Base-by-base conservation (phyloP, 2,329 filamentous ascomycete genomes). In the Graphiopsis chlorocephala region DNA sequence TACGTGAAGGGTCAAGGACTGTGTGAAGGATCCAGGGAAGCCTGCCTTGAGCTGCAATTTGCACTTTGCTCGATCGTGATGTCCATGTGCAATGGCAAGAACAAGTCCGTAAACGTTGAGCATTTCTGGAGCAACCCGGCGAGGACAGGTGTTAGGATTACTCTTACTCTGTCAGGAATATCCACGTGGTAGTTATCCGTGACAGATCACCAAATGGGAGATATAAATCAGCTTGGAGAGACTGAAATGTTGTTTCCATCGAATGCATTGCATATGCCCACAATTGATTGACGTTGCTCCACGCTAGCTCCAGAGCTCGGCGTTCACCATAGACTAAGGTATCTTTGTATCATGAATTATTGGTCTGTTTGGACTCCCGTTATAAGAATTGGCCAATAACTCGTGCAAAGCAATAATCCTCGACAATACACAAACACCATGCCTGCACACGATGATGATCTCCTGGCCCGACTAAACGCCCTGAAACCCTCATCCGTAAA, bases 391-490 rank as follows among this genome's bases (percentile, higher is more conserved):
- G n/a, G n/a, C n/a, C 35, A n/a, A 38, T 7, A n/a, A 45, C 14
- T 20, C 12, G 10, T 10, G 4, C 23, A 7, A 45, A 45, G 1
- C 3, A 4, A 45, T 4, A 45, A 6, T 12, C n/a, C n/a, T n/a
- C n/a, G 8, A 12, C 11, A 45, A 29, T 25, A 12, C 2, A 53
- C 14, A 26, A 5, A 12, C 14, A 12, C 28, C 15, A 75, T 74
- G 72, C 63, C 72, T 45, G 63, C 42, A 25, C 63, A 66, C 20
- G 79, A 82, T 64, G 74, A 79, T 58, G 74, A 77, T 64, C 78
- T 83, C 23, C 78, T 83, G 63, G 79, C 81, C 23, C 78, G 81
- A 57, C 75, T 83, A 38, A 82, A 83, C 67, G 81, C 81, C 15
- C 75, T 83, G 56, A 82, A 81, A 69, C 77, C 78, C 50, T 78